These are phyloP conservation scores for Anthracocystis walkeri DNA, from an alignment of 1,284 basidiomycete species.

Conservation along the genomic window DNA sequence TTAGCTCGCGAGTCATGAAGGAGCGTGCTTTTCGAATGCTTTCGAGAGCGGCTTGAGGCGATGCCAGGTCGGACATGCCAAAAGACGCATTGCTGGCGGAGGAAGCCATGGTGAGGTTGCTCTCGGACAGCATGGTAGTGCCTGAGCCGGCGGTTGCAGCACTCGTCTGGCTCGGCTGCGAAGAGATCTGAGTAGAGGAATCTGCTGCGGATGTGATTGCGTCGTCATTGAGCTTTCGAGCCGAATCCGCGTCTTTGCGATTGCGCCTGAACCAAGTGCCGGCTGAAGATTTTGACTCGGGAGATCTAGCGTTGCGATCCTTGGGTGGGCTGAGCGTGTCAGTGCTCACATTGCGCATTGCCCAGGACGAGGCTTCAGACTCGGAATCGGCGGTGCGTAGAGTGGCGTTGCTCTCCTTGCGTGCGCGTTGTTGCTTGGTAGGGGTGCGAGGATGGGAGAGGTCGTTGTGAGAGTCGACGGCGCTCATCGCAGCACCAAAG, in stretches of 20 bases:
- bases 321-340: slow-evolving; percentile 37
- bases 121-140: slow-evolving; percentile 36
- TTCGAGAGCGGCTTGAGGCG: slow-evolving; percentile 45
- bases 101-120: slow-evolving; percentile 27
- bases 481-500: slow-evolving; percentile 51
- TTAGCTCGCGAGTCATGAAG: slow-evolving; percentile 50
- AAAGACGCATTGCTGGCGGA: slow-evolving; percentile 34
- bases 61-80: slow-evolving; percentile 45
- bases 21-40: slow-evolving; percentile 50
- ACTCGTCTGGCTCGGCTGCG: slow-evolving; percentile 37
- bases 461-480: slow-evolving; percentile 27
- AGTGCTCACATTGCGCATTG: slow-evolving; percentile 40
- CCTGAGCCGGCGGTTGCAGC: slow-evolving; percentile 33
- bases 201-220: slow-evolving; percentile 8
- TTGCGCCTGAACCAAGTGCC: slow-evolving; percentile 34
- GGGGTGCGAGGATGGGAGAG: neutral
- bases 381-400: slow-evolving; percentile 29
- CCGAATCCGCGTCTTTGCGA: slow-evolving; percentile 15
- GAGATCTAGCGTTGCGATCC: slow-evolving; percentile 6
- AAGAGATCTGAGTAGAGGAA: slow-evolving; percentile 19
- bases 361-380: slow-evolving; percentile 16
- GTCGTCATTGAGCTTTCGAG: slow-evolving; percentile 14
- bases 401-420: slow-evolving; percentile 35
- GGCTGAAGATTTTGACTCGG: slow-evolving; percentile 12
- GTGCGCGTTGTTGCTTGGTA: slow-evolving; percentile 11